These are phyloP conservation scores for Microbotryomycetes sp. DNA, from an alignment of 1,284 basidiomycete genomes.

Conservation along the genomic window DNA sequence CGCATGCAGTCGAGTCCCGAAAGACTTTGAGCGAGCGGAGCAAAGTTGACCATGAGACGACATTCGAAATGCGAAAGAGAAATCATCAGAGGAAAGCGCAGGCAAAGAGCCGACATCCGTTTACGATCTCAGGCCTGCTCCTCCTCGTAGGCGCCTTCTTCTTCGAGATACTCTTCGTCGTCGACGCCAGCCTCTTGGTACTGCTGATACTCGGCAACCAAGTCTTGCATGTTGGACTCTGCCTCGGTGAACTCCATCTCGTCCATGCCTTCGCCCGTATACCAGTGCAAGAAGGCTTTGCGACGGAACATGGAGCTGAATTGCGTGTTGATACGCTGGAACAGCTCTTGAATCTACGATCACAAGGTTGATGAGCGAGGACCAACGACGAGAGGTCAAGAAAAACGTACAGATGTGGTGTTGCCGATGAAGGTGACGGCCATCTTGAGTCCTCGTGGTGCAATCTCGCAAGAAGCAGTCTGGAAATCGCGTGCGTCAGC, in stretches of 20 bases:
- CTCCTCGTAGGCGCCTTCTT: constrained; percentile 24
- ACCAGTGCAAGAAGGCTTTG: constrained; percentile 96
- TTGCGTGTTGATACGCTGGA: constrained; percentile 82
- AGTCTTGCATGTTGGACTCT: constrained; percentile 70
- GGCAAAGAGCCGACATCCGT: too few relatives aligned
- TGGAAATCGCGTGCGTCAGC: constrained; percentile 49
- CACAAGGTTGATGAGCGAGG: not conserved
- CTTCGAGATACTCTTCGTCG: constrained; percentile 17
- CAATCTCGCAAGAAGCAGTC: constrained; percentile 91
- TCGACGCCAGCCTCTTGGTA: constrained; percentile 44
- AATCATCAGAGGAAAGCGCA: too few relatives aligned
- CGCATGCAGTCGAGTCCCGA: too few relatives aligned
- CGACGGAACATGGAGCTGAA: constrained; percentile 98
- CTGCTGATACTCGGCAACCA: constrained; percentile 66
- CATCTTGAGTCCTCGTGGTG: constrained; percentile 90
- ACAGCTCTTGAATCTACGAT: constrained; percentile 87
- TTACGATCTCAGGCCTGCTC: constrained; percentile 11
- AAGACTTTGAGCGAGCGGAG: too few relatives aligned
- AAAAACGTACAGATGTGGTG: constrained; percentile 51
- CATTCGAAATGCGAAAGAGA: not conserved
- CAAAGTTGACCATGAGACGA: not conserved
- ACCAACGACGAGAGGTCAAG: constrained; percentile 10
- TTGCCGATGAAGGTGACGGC: constrained; percentile 87
- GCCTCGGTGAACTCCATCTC: constrained; percentile 65
- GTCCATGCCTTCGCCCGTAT: constrained; percentile 91